Conservation (phyloP, 441 rosid species). For the Pelargonium citronellum region DNA sequence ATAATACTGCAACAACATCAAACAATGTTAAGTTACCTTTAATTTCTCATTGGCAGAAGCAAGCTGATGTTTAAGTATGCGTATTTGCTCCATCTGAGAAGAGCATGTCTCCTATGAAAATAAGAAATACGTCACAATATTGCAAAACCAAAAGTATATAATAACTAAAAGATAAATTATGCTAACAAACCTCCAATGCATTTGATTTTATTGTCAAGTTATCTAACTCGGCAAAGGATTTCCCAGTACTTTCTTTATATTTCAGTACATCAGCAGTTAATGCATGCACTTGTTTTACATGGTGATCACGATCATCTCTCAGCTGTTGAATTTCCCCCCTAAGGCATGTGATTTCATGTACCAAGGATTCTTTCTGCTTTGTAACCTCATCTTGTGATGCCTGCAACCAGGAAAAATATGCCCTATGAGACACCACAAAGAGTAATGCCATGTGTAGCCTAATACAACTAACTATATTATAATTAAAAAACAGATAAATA, state of each 20-base stretch:
- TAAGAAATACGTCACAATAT: conserved; percentile 13
- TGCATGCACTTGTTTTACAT: conserved; percentile 45
- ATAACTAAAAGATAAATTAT: neutral
- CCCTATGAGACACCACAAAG: too few species aligned
- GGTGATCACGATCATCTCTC: conserved; percentile 86
- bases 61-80: conserved; percentile 53
- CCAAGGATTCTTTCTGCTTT: conserved; percentile 56
- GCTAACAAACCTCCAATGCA: conserved; percentile 66
- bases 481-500: too few species aligned
- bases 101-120: conserved; percentile 68
- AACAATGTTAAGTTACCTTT: conserved; percentile 41
- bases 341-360: conserved; percentile 59
- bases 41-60: conserved; percentile 70
- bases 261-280: conserved; percentile 52
- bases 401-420: conserved; percentile 28
- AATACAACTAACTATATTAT: too few species aligned
- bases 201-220: conserved; percentile 50
- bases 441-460: too few species aligned
- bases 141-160: conserved; percentile 3
- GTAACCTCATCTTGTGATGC: conserved; percentile 70
- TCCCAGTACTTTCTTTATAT: conserved; percentile 68
- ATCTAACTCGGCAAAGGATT: conserved; percentile 63
- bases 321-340: conserved; percentile 76
- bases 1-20: neutral
- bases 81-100: conserved; percentile 67